These are phyloP conservation scores for Imleria badia DNA, from an alignment of 768 basidiomycete genomes.

Conservation along the genomic window DNA sequence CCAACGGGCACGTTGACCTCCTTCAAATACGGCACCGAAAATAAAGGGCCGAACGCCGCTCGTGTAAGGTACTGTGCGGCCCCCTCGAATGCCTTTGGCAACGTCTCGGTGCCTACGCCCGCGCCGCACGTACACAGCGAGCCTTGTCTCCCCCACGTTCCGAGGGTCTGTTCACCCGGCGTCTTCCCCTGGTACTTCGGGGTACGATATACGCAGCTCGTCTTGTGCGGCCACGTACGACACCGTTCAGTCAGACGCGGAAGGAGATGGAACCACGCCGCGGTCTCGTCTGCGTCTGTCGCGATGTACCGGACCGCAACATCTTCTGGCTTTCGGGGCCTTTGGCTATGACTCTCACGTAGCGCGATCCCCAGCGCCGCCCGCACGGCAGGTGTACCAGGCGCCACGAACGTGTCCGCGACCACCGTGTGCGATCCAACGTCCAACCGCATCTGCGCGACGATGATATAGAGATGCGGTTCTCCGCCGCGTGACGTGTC, in stretches of 20 bases:
- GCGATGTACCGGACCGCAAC: conserved; percentile 8
- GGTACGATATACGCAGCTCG: conserved; percentile 27
- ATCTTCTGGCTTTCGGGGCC: neutral
- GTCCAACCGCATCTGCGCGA: conserved; percentile 47
- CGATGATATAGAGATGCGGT: conserved; percentile 43
- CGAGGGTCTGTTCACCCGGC: conserved; percentile 25
- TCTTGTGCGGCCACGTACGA: conserved; percentile 53
- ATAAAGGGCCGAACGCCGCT: conserved; percentile 54
- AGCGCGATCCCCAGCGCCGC: neutral
- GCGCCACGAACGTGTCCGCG: conserved; percentile 47
- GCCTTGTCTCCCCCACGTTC: conserved; percentile 19
- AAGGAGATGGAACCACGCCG: conserved; percentile 50
- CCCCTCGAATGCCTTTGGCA: conserved; percentile 34
- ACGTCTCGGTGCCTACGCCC: conserved; percentile 12
- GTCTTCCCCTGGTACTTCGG: conserved; percentile 24
- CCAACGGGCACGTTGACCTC: conserved; percentile 7
- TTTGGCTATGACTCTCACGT: no score
- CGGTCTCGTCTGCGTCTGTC: conserved; percentile 19
- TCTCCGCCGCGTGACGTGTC: conserved; percentile 6
- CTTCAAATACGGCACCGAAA: conserved; percentile 50
- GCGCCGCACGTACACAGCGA: conserved; percentile 15
- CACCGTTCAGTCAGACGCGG: conserved; percentile 55
- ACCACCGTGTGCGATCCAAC: conserved; percentile 42
- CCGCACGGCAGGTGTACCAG: conserved; percentile 21
- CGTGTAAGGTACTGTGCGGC: conserved; percentile 46